phyloP scores from a whole-genome alignment of 1,284 basidiomycete species.

The Phellopilus nigrolimitatus region DNA sequence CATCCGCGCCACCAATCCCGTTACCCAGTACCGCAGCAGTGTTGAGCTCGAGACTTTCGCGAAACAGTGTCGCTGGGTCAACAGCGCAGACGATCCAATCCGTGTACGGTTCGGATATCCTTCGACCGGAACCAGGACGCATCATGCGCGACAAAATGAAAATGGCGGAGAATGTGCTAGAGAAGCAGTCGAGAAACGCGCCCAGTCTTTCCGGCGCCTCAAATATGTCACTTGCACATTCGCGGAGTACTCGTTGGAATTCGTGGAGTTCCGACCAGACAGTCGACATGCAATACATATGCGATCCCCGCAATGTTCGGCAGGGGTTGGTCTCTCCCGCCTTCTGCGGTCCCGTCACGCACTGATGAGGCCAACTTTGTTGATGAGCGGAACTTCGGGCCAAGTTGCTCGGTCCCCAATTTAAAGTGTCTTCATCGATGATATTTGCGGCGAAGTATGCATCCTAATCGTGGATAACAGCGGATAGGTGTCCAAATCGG shows the following conservation, averaged over 20 bases:
- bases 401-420: too few relatives aligned
- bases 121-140: conserved; percentile 23
- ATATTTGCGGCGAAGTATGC: too few relatives aligned
- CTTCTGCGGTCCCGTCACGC: neutral
- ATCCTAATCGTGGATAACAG: too few relatives aligned
- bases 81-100: conserved; percentile 6
- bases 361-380: neutral
- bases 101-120: conserved; percentile 32
- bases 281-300: neutral
- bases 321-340: conserved; percentile 9
- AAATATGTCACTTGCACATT: neutral
- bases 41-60: neutral
- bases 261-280: conserved; percentile 9
- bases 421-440: too few relatives aligned
- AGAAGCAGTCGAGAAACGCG: neutral
- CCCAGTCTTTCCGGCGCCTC: neutral
- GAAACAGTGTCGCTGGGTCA: neutral
- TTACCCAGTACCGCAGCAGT: neutral
- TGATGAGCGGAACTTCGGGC: too few relatives aligned
- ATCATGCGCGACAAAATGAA: conserved; percentile 21
- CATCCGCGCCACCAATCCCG: neutral
- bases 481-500: too few relatives aligned
- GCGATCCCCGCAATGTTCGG: neutral
- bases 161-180: conserved; percentile 10
- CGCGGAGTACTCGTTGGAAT: neutral